Conservation (phyloP, 2,329 filamentous ascomycete genomes). For the Aspergillus niger region DNA sequence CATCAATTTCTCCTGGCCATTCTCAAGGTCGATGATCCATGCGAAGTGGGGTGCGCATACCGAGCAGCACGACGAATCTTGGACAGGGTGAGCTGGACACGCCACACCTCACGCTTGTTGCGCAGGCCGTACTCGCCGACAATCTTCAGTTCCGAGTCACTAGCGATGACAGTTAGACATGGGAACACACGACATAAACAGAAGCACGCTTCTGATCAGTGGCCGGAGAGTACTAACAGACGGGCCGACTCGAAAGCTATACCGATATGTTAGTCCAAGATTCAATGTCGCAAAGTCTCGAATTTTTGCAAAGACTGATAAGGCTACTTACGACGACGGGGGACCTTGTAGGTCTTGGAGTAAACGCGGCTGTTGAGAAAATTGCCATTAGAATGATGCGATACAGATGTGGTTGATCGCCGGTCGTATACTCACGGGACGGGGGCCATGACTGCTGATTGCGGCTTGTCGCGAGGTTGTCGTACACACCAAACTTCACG, state of each 20-base stretch:
- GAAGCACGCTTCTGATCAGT: slow-evolving; percentile 98
- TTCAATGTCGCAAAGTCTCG: slow-evolving; percentile 5
- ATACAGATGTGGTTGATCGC: slow-evolving; percentile 35
- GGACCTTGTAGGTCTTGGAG: slow-evolving; percentile 99
- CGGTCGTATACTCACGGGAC: slow-evolving; percentile 42
- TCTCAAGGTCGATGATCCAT: not conserved
- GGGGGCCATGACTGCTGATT: slow-evolving; percentile 46
- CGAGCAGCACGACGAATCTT: slow-evolving; percentile 99
- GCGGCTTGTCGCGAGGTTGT: slow-evolving; percentile 42
- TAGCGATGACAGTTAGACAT: slow-evolving; percentile 67
- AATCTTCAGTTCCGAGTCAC: slow-evolving; percentile 99
- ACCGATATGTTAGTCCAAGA: slow-evolving; percentile 40
- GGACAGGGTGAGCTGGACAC: slow-evolving; percentile 98
- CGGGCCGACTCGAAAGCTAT: slow-evolving; percentile 96
- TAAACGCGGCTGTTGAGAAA: slow-evolving; percentile 63
- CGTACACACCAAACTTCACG: slow-evolving; percentile 32
- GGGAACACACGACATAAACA: slow-evolving; percentile 87
- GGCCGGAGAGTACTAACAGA: slow-evolving; percentile 94
- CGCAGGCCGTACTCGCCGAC: slow-evolving; percentile 99
- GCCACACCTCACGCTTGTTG: slow-evolving; percentile 99
- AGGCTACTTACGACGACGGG: slow-evolving; percentile 69
- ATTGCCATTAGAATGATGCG: slow-evolving; percentile 37
- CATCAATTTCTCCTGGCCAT: not conserved
- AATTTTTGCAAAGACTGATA: slow-evolving; percentile 18
- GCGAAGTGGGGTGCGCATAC: slow-evolving; percentile 57